Conservation (phyloP, 352 stramenopile genomes). For the Globisporangium cederbergense region DNA sequence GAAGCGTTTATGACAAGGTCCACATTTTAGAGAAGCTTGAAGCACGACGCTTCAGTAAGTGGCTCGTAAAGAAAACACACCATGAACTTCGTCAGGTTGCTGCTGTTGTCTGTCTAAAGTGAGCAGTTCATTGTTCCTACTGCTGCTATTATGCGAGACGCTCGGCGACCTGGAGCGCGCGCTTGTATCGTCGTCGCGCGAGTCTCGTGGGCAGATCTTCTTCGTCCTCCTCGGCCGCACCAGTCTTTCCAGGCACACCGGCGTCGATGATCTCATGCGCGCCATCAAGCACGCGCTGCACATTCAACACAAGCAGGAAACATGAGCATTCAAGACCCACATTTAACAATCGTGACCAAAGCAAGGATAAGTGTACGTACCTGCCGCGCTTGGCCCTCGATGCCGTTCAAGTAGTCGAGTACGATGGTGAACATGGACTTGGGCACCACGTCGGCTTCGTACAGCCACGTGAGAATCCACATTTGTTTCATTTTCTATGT, state of each 20-base stretch:
- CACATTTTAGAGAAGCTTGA: neutral
- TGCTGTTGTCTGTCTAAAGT: neutral
- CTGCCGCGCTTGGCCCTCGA: conserved; percentile 61
- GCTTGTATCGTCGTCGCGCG: conserved; percentile 70
- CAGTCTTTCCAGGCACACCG: conserved; percentile 47
- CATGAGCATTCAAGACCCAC: neutral
- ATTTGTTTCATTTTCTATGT: conserved; percentile 76
- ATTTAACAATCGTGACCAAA: neutral
- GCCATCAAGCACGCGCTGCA: conserved; percentile 61
- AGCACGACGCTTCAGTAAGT: neutral
- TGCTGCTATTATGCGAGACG: conserved; percentile 30
- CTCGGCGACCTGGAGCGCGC: conserved; percentile 72
- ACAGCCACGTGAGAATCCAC: conserved; percentile 83
- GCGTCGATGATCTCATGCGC: conserved; percentile 72
- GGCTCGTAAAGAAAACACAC: conserved; percentile 1
- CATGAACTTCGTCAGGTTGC: neutral
- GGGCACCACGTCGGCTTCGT: conserved; percentile 71
- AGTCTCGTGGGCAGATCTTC: conserved; percentile 58
- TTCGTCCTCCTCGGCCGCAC: conserved; percentile 44
- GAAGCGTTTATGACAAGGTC: too few species aligned
- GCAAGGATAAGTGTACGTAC: conserved; percentile 15
- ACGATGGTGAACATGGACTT: conserved; percentile 79
- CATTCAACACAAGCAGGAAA: neutral
- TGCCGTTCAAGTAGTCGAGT: conserved; percentile 69
- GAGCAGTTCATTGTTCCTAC: conserved; percentile 15